phyloP scores from a whole-genome alignment of 768 basidiomycete genomes.

The Punctularia strigosozonata region DNA sequence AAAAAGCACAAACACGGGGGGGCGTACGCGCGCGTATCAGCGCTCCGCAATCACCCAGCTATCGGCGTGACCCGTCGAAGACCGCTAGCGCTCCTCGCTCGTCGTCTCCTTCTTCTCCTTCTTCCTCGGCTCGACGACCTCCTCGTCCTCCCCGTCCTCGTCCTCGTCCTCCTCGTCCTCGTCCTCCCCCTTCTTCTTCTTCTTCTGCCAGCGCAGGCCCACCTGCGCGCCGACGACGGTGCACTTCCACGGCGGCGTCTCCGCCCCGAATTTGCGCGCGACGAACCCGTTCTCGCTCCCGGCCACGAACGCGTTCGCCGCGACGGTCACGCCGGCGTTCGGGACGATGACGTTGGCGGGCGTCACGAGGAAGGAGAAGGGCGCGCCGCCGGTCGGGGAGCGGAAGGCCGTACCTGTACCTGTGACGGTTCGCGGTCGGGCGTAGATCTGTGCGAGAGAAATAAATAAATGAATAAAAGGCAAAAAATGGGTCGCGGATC shows the following conservation, averaged over 20 bases:
- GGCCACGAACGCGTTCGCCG: background rate
- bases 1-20: too few relatives aligned
- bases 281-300: background rate
- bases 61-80: too few relatives aligned
- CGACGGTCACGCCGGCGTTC: background rate
- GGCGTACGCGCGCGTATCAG: too few relatives aligned
- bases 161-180: too few relatives aligned
- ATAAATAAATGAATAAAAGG: background rate
- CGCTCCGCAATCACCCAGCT: too few relatives aligned
- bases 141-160: too few relatives aligned
- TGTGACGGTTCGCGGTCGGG: background rate
- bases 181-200: too few relatives aligned
- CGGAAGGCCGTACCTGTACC: background rate
- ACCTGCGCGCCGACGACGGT: background rate
- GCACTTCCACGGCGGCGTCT: constrained; percentile 1
- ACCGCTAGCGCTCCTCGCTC: too few relatives aligned
- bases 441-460: background rate
- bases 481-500: too few relatives aligned
- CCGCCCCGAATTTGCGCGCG: background rate
- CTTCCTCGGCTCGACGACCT: too few relatives aligned
- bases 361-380: background rate
- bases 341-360: background rate
- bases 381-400: background rate
- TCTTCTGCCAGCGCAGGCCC: background rate
- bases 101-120: too few relatives aligned